phyloP scores from a whole-genome alignment of 2,329 filamentous ascomycete species.

The Colletotrichum limetticola region DNA sequence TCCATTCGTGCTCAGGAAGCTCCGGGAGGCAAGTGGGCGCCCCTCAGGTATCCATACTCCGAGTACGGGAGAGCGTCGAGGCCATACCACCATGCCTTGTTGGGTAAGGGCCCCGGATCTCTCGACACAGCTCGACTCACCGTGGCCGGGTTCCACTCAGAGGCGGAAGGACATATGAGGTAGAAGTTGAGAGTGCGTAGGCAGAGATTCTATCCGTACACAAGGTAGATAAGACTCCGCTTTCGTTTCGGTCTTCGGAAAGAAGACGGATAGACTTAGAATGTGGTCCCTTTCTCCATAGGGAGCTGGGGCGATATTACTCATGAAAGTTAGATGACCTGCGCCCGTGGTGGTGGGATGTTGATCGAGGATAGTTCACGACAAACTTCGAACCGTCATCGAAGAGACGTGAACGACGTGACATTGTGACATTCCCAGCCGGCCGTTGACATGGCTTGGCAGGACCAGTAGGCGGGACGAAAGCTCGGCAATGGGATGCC shows the following conservation, averaged over 20 bases:
- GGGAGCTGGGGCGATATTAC: background rate
- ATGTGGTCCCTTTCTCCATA: constrained; percentile 10
- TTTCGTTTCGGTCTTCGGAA: constrained; percentile 18
- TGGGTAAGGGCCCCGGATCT: constrained; percentile 1
- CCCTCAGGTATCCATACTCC: constrained; percentile 13
- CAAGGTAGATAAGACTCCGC: background rate
- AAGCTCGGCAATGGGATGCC: constrained; percentile 25
- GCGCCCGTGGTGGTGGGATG: background rate
- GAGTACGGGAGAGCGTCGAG: constrained; percentile 4
- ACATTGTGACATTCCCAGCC: constrained; percentile 18
- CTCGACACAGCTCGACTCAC: constrained; percentile 14
- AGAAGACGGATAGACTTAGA: constrained; percentile 19
- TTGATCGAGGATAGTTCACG: background rate
- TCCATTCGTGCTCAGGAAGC: constrained; percentile 10
- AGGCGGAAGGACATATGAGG: constrained; percentile 7
- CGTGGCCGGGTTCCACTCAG: constrained; percentile 6
- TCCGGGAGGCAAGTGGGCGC: constrained; percentile 7
- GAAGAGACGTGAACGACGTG: constrained; percentile 1
- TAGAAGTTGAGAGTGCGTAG: background rate
- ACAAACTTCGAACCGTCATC: background rate
- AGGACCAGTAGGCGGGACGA: constrained; percentile 25
- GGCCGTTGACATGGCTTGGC: constrained; percentile 26
- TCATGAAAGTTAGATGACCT: background rate
- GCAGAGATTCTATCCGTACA: background rate
- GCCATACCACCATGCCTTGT: background rate